phyloP scores from a whole-genome alignment of 345 rosid species.

The Salix caprea region DNA sequence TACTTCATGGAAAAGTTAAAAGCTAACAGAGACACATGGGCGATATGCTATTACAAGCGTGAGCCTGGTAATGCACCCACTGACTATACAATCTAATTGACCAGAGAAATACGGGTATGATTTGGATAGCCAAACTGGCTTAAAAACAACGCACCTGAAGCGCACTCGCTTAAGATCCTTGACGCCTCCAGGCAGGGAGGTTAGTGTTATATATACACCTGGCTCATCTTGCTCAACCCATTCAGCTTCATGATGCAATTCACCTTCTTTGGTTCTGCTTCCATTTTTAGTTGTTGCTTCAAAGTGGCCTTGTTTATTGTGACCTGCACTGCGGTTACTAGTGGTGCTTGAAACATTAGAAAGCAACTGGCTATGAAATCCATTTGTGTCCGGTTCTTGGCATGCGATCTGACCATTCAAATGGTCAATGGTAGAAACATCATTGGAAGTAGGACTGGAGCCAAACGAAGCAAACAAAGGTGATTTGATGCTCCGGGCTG shows the following conservation, averaged over 20 bases:
- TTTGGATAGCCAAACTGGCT: neutral
- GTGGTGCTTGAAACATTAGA: constrained; percentile 55
- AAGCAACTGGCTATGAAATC: constrained; percentile 19
- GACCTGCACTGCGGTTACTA: constrained; percentile 39
- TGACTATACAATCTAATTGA: neutral
- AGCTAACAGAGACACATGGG: neutral
- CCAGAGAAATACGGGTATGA: neutral
- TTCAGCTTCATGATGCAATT: constrained; percentile 61
- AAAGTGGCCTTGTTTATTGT: constrained; percentile 46
- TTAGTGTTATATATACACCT: constrained; percentile 92
- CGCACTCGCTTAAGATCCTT: constrained; percentile 98
- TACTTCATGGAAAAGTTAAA: neutral
- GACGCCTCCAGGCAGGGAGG: constrained; percentile 73
- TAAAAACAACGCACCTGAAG: constrained; percentile 61
- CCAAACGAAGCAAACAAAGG: constrained; percentile 48
- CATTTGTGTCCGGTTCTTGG: constrained; percentile 20
- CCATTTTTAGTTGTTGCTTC: constrained; percentile 63
- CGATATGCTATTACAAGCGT: neutral
- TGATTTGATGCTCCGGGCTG: constrained; percentile 18
- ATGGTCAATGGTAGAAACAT: constrained; percentile 17
- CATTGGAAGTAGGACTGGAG: constrained; percentile 37
- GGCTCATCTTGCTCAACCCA: constrained; percentile 99
- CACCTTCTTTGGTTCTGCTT: constrained; percentile 55
- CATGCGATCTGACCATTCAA: constrained; percentile 20
- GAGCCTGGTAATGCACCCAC: neutral